Base-by-base conservation (phyloP, 139 green algal species). In the Eudorina sp. region DNA sequence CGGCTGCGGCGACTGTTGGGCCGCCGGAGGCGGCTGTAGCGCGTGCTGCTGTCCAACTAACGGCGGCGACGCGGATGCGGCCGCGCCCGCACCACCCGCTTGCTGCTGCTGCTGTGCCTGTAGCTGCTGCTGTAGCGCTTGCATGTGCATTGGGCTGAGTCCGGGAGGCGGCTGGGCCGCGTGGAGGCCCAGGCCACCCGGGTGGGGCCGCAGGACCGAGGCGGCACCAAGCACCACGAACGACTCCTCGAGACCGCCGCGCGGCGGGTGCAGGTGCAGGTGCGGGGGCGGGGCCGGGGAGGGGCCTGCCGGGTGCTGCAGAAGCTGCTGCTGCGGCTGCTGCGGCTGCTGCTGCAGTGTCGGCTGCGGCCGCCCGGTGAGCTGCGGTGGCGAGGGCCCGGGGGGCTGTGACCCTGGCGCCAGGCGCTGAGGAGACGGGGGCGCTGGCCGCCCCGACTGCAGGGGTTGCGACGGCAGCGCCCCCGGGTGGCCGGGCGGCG, bases 211-310 rank as follows among this genome's bases (percentile, higher is more conserved):
- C 58, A 90, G 66, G 60, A 90, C 70, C 7, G 89, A 89, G 1
- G 85, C 85, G 8, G 88, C 79, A 0, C 81, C 80, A 46, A 95
- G 85, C 9, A 97, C 89, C 25, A 97, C 93, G 64, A 97, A 97
- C 0, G 95, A 97, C 64, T 97, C 95, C 19, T 97, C 95, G 76
- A 97, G 55, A 16, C 93, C 89, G 0, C 91, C 2, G 55, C 38
- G 13, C 11, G 34, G 41, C 9, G 34, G 36, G 9, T 69, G 58
- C 53, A 75, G 51, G 40, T 75, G 69, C 70, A 31, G 55, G 14
- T 84, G 84, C 55, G 73, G 83, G 36, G 16, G 31, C 43, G 1
- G 51, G 18, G 40, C 34, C 21, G 38, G 9, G 64, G n/a, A 25
- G 27, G 27, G 53, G 31, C 53, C 25, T n/a, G 23, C 60, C 11